Evolutionary conservation across 495 filamentous ascomycete species (phyloP).

Genomic region (Astrothelium subdiscretum): DNA sequence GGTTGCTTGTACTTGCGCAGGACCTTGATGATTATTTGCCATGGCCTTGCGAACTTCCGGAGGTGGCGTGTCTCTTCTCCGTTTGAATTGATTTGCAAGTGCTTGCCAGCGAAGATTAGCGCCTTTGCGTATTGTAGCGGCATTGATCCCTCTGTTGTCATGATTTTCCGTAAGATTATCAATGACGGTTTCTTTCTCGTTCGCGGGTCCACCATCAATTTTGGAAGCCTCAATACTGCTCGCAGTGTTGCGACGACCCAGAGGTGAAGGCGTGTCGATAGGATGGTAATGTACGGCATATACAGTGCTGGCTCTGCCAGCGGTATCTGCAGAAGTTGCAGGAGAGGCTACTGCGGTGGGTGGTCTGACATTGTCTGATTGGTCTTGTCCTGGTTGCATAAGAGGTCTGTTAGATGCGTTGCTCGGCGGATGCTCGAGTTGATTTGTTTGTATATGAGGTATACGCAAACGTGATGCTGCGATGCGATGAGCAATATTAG

Average conservation of each 20-base stretch:
- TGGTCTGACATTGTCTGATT: constrained; percentile 18
- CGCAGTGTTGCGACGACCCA: constrained; percentile 35
- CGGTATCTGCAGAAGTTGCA: constrained; percentile 65
- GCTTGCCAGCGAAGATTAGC: constrained; percentile 31
- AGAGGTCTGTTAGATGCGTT: neutral
- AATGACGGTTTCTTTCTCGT: constrained; percentile 10
- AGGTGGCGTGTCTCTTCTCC: constrained; percentile 41
- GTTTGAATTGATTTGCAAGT: constrained; percentile 42
- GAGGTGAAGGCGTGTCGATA: constrained; percentile 29
- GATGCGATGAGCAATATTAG: constrained; percentile 10
- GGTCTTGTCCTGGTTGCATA: neutral
- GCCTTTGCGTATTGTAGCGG: neutral
- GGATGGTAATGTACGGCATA: constrained; percentile 77
- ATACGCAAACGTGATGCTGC: neutral
- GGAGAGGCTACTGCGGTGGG: constrained; percentile 58
- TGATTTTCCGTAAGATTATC: constrained; percentile 24
- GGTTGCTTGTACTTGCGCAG: neutral
- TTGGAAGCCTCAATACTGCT: constrained; percentile 17
- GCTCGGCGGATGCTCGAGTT: neutral
- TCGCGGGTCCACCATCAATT: constrained; percentile 13
- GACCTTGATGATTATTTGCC: constrained; percentile 2
- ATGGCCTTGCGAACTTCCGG: constrained; percentile 39
- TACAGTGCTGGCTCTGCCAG: constrained; percentile 67
- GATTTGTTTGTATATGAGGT: neutral
- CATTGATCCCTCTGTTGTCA: constrained; percentile 3